Evolutionary conservation across 805 yeast species (phyloP).

Genomic region (Candida andamanensis): DNA sequence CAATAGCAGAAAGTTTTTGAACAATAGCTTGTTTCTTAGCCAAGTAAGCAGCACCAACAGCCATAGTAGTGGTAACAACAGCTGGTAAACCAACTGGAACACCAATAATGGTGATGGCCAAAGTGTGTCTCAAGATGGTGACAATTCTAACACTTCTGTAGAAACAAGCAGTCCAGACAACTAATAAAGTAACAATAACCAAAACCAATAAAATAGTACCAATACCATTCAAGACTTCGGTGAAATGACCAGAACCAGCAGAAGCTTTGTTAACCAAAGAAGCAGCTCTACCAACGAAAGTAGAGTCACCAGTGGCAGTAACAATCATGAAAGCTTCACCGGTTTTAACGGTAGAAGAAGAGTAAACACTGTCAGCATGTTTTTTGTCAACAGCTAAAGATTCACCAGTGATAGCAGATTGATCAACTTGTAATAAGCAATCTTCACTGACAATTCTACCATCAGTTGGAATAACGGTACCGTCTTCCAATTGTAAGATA

Average conservation of each 20-base stretch:
- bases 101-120: slow-evolving; percentile 95
- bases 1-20: slow-evolving; percentile 94
- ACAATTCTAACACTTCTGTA: slow-evolving; percentile 88
- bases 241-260: slow-evolving; percentile 91
- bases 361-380: slow-evolving; percentile 80
- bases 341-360: slow-evolving; percentile 91
- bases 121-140: slow-evolving; percentile 81
- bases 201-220: slow-evolving; percentile 88
- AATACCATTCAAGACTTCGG: slow-evolving; percentile 96
- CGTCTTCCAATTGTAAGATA: slow-evolving; percentile 86
- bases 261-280: slow-evolving; percentile 92
- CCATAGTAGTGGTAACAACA: slow-evolving; percentile 98
- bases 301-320: slow-evolving; percentile 91
- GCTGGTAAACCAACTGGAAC: slow-evolving; percentile 99
- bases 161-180: slow-evolving; percentile 92
- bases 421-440: slow-evolving; percentile 85
- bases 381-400: slow-evolving; percentile 92
- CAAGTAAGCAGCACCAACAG: slow-evolving; percentile 98
- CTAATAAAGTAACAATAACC: slow-evolving; percentile 79
- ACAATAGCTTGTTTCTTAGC: slow-evolving; percentile 97
- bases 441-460: slow-evolving; percentile 86
- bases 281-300: slow-evolving; percentile 97
- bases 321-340: slow-evolving; percentile 95
- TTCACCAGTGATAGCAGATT: slow-evolving; percentile 97
- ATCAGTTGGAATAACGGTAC: slow-evolving; percentile 89